phyloP scores from a whole-genome alignment of 2,329 filamentous ascomycete genomes.

The Curvularia eragrostidis region DNA sequence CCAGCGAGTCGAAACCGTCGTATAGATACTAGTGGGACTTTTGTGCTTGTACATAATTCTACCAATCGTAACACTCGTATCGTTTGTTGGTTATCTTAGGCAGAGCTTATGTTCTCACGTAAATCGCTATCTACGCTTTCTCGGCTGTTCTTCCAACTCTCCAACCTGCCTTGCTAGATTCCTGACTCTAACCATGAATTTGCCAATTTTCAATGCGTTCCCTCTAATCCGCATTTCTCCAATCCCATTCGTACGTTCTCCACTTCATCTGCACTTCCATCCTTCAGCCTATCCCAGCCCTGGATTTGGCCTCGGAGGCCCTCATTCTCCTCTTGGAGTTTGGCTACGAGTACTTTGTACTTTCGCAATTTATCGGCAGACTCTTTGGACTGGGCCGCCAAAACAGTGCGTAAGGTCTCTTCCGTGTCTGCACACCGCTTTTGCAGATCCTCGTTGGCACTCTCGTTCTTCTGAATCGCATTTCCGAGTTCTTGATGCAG shows the following conservation, averaged over 20 bases:
- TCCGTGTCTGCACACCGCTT: neutral
- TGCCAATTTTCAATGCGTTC: neutral
- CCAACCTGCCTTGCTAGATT: neutral
- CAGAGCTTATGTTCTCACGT: neutral
- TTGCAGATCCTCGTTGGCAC: neutral
- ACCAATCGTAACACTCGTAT: neutral
- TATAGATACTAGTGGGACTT: slow-evolving; percentile 7
- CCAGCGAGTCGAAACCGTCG: slow-evolving; percentile 8
- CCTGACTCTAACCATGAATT: neutral
- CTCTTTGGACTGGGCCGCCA: neutral
- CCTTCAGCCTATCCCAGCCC: neutral
- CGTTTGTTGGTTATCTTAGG: neutral
- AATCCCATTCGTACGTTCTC: neutral
- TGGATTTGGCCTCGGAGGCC: neutral
- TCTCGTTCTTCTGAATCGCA: neutral
- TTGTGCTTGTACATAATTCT: neutral
- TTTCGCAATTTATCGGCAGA: too few relatives aligned
- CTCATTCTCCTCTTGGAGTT: neutral
- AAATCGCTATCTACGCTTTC: too few relatives aligned
- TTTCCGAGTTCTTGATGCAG: neutral
- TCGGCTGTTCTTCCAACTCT: neutral
- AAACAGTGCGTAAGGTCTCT: neutral
- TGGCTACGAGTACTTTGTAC: neutral
- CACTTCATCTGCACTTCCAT: neutral
- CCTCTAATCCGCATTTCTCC: neutral